phyloP scores from a whole-genome alignment of 352 stramenopile genomes.

The Phytophthora litchii region DNA sequence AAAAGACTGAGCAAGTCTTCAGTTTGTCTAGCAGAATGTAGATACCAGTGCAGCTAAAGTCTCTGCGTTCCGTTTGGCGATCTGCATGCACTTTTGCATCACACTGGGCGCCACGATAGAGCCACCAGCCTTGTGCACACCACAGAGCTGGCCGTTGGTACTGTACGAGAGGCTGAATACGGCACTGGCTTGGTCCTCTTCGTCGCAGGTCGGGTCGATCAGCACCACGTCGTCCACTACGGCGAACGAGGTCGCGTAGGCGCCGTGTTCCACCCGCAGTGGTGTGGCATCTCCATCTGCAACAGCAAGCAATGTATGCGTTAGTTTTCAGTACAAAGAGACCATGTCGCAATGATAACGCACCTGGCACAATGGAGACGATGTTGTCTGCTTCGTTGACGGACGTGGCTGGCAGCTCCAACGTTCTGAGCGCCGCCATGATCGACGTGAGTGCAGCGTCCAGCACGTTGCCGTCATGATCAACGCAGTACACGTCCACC shows the following conservation, averaged over 20 bases:
- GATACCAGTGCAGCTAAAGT: slow-evolving; percentile 46
- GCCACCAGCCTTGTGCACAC: slow-evolving; percentile 79
- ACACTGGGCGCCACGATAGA: slow-evolving; percentile 45
- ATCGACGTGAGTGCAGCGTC: slow-evolving; percentile 72
- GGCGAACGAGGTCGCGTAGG: slow-evolving; percentile 74
- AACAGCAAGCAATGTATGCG: slow-evolving; percentile 6
- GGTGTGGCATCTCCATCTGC: slow-evolving; percentile 55
- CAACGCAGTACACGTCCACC: slow-evolving; percentile 80
- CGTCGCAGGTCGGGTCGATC: slow-evolving; percentile 73
- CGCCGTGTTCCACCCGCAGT: slow-evolving; percentile 61
- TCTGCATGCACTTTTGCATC: slow-evolving; percentile 69
- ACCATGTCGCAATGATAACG: background rate
- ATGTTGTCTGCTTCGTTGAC: slow-evolving; percentile 75
- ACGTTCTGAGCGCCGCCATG: slow-evolving; percentile 71
- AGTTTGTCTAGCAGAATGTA: too few relatives aligned
- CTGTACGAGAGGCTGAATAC: slow-evolving; percentile 75
- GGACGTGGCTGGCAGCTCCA: slow-evolving; percentile 63
- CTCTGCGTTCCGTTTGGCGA: slow-evolving; percentile 52
- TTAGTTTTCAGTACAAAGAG: slow-evolving; percentile 4
- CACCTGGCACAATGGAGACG: slow-evolving; percentile 70
- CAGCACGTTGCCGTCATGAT: slow-evolving; percentile 85
- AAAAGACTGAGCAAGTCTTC: too few relatives aligned
- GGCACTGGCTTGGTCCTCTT: slow-evolving; percentile 66
- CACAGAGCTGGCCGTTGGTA: slow-evolving; percentile 60
- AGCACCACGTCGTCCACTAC: slow-evolving; percentile 61